These are phyloP conservation scores for Hansenula lynferdii DNA, from an alignment of 1,139 yeast species.

Conservation along the genomic window DNA sequence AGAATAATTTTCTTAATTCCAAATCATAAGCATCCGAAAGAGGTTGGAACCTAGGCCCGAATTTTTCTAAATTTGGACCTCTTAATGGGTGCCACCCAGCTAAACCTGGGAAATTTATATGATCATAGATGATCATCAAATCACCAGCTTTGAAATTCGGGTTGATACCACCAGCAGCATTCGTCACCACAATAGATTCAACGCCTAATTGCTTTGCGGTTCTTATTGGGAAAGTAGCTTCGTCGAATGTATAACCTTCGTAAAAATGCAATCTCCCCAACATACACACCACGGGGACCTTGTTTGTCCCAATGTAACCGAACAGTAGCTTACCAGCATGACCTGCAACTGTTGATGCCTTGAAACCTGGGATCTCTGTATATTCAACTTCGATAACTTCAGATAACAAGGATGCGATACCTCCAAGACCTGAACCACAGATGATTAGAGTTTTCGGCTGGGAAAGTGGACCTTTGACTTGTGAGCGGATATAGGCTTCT, in stretches of 20 bases:
- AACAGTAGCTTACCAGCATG: constrained; percentile 82
- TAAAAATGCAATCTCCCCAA: constrained; percentile 89
- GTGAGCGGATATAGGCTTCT: constrained; percentile 8
- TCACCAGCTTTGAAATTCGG: constrained; percentile 71
- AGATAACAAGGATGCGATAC: constrained; percentile 53
- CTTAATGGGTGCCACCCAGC: constrained; percentile 84
- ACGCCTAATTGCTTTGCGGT: constrained; percentile 64
- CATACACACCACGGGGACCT: constrained; percentile 86
- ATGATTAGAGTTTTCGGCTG: constrained; percentile 68
- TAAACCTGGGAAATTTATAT: constrained; percentile 85
- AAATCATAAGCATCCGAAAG: constrained; percentile 87
- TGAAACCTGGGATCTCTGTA: constrained; percentile 73
- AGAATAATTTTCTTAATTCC: constrained; percentile 55
- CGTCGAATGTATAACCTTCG: constrained; percentile 80
- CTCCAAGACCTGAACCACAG: constrained; percentile 95
- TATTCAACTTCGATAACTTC: constrained; percentile 54
- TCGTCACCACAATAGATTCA: constrained; percentile 66
- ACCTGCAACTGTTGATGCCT: constrained; percentile 79
- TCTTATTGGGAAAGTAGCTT: constrained; percentile 83
- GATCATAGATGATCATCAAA: constrained; percentile 85
- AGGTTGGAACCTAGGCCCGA: constrained; percentile 87
- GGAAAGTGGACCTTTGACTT: constrained; percentile 5
- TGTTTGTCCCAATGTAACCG: constrained; percentile 65
- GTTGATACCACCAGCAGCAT: constrained; percentile 93
- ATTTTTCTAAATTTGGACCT: constrained; percentile 76